These are phyloP conservation scores for Puccinia hordei DNA, from an alignment of 1,284 basidiomycete species.

Conservation along the genomic window DNA sequence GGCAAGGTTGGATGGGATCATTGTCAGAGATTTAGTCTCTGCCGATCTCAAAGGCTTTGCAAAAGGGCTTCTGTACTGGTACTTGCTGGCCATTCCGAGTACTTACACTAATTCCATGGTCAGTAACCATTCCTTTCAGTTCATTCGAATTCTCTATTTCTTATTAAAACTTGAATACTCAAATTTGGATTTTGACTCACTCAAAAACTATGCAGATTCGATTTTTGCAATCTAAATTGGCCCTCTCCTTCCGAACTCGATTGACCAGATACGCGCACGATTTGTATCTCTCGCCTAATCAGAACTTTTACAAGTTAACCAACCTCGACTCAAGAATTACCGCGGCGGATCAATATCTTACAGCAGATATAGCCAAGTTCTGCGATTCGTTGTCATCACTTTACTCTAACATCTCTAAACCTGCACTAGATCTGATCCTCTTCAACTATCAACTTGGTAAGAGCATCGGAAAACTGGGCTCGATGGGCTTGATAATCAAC, in stretches of 20 bases:
- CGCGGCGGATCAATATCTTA: slow-evolving; percentile 66
- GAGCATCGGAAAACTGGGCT: slow-evolving; percentile 75
- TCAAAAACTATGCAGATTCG: too few species aligned
- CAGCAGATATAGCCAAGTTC: slow-evolving; percentile 88
- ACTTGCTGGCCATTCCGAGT: slow-evolving; percentile 82
- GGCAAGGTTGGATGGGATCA: slow-evolving; percentile 82
- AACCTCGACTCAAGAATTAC: slow-evolving; percentile 58
- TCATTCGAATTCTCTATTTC: background rate
- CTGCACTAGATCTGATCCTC: slow-evolving; percentile 83
- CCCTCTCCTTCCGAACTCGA: slow-evolving; percentile 79
- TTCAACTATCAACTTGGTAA: slow-evolving; percentile 89
- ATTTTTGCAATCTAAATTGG: slow-evolving; percentile 85
- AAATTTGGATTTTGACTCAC: background rate
- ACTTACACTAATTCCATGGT: slow-evolving; percentile 97
- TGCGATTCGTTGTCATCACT: slow-evolving; percentile 82
- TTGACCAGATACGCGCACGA: slow-evolving; percentile 90
- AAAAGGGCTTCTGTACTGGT: slow-evolving; percentile 83
- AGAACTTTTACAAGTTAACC: slow-evolving; percentile 65
- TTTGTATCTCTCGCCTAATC: slow-evolving; percentile 76
- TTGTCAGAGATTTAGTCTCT: slow-evolving; percentile 79
- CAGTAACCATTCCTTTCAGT: slow-evolving; percentile 48
- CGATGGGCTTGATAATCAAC: slow-evolving; percentile 75
- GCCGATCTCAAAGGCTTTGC: slow-evolving; percentile 83
- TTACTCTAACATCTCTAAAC: slow-evolving; percentile 79
- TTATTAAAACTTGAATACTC: background rate